Evolutionary conservation across 2,329 filamentous ascomycete species (phyloP), one percentile per base, ranked within the genome.

Genomic region (Aspergillus unguis): DNA sequence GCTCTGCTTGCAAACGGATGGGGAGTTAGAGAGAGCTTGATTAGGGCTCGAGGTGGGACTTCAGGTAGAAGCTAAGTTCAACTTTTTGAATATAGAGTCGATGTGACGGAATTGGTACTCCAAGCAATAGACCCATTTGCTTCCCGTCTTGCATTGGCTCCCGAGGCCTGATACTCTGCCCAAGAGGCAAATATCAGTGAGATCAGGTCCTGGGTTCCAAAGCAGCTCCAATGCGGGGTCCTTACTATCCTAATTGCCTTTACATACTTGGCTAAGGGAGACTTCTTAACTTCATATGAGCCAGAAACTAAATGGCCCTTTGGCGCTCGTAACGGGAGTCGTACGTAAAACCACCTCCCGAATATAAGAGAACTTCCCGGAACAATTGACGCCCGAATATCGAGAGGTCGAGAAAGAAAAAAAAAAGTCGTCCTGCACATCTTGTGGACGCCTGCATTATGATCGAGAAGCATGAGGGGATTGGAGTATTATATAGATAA

Each of bases 1-100:
- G 80, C 78, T 10, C 71, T 95, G 58, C 71, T 95, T 48, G 84
- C 83, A 60, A 65, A 87, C 54, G 86, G 85, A 5, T 95, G 86
- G 86, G 89, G 89, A 0, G 84, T 90, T 26, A 72, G 74, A 58
- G 77, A 75, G 57, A 78, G 71, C 52, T 56, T 73, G 52, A 54
- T 54, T 17, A 62, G 68, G 40, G 40, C 47, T 38, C 57, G 54
- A 23, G 25, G 17, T 36, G 27, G 36, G 7, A 36, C 31, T 43
- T n/a, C 26, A 28, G n/a, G 10, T 46, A 9, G 6, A 38, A 9
- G 5, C 31, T 41, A 17, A 36, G 17, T 11, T 29, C 9, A n/a
- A 25, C 31, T 35, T 36, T n/a, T 36, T 17, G 17, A 17, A 6
- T 35, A 6, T 33, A 35, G 28, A 10, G 17, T 17, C 17, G 17